Evolutionary conservation across 2,329 filamentous ascomycete species (phyloP).

Genomic region (Cadophora sp.): DNA sequence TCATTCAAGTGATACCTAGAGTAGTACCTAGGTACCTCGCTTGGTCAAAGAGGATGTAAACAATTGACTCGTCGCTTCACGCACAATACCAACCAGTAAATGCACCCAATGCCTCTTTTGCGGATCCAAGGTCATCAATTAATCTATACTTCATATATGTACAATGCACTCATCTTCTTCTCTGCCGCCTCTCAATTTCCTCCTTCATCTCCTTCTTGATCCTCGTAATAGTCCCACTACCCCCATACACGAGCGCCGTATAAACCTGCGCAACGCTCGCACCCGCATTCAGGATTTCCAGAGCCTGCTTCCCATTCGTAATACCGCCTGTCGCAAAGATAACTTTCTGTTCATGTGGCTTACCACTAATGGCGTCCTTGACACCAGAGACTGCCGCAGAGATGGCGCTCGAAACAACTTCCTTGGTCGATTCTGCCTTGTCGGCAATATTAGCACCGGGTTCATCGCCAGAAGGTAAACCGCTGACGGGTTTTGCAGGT

Average conservation of each 20-base stretch:
- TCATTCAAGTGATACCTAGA: background rate
- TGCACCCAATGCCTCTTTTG: background rate
- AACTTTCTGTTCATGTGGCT: conserved; percentile 64
- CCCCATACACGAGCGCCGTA: conserved; percentile 72
- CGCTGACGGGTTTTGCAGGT: conserved; percentile 2
- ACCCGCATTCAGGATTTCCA: conserved; percentile 83
- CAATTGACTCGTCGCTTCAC: background rate
- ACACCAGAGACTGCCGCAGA: conserved; percentile 3
- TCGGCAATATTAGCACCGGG: conserved; percentile 46
- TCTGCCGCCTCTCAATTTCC: conserved; percentile 51
- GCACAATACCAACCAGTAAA: background rate
- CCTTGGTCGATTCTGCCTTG: conserved; percentile 42
- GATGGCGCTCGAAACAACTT: conserved; percentile 18
- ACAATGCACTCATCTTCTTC: background rate
- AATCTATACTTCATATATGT: too few species aligned
- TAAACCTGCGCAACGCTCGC: conserved; percentile 93
- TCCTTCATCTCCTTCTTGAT: conserved; percentile 68
- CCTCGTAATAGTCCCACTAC: conserved; percentile 67
- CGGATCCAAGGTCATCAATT: too few species aligned
- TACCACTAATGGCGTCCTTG: background rate
- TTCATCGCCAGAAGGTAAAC: conserved; percentile 38
- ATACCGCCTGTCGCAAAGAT: conserved; percentile 96
- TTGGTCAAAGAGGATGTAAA: background rate
- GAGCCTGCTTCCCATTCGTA: conserved; percentile 83
- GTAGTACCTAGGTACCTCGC: background rate